Conservation (phyloP, 2,329 filamentous ascomycete species). For the Hypoxylon sp. region DNA sequence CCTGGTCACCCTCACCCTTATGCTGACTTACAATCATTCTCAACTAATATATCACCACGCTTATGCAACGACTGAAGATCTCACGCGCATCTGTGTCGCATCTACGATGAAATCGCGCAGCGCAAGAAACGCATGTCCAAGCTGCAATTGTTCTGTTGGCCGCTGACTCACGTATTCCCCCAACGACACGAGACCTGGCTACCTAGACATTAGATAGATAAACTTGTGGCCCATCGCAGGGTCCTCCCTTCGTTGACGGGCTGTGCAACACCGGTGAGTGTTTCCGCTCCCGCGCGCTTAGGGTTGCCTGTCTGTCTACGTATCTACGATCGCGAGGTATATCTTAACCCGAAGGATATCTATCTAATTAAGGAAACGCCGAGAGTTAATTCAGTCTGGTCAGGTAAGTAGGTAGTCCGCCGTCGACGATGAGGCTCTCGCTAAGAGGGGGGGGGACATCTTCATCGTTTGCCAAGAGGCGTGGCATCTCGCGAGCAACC, state of each 20-base stretch:
- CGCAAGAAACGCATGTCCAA: neutral
- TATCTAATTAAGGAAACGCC: too few species aligned
- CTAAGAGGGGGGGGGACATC: constrained; percentile 11
- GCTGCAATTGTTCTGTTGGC: neutral
- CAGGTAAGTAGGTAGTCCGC: neutral
- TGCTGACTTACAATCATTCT: constrained; percentile 1
- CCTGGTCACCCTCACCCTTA: constrained; percentile 24
- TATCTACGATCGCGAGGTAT: neutral
- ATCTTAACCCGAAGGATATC: neutral
- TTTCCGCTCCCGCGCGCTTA: neutral
- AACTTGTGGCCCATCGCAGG: neutral
- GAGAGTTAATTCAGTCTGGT: too few species aligned
- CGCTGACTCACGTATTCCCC: constrained; percentile 1
- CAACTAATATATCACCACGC: constrained; percentile 23
- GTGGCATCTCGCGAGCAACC: constrained; percentile 35
- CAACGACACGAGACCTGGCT: constrained; percentile 1
- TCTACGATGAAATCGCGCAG: constrained; percentile 23
- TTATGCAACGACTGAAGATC: constrained; percentile 29
- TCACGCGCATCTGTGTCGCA: constrained; percentile 15
- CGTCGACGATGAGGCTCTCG: constrained; percentile 35
- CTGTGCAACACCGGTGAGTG: neutral
- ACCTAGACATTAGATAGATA: too few species aligned
- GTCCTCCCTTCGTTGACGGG: neutral
- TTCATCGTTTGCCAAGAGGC: constrained; percentile 33
- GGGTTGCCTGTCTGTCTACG: neutral